Conservation (phyloP, 1,284 basidiomycete species). For the Anthracocystis walkeri region DNA sequence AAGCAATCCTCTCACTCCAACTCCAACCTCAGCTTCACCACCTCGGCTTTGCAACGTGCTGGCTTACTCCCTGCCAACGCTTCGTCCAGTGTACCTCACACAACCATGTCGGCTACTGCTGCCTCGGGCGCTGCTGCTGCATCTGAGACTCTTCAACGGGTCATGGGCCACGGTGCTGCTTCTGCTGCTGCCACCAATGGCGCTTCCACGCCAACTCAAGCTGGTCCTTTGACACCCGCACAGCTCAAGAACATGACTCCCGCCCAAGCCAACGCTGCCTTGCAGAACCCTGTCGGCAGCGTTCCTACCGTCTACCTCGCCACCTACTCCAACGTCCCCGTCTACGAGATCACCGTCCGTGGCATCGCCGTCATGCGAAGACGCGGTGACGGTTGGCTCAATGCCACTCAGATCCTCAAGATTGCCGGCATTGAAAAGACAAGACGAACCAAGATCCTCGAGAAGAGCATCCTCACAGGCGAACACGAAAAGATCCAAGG, state of each 20-base stretch:
- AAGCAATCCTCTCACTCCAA: constrained; percentile 20
- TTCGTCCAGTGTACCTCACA: neutral
- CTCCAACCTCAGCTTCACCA: constrained; percentile 30
- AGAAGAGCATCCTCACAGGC: constrained; percentile 95
- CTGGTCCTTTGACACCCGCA: constrained; percentile 41
- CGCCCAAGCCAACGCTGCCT: constrained; percentile 49
- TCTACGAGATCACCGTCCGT: constrained; percentile 76
- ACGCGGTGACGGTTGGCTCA: constrained; percentile 87
- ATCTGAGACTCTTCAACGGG: constrained; percentile 43
- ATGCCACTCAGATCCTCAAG: constrained; percentile 99
- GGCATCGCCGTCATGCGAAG: constrained; percentile 98
- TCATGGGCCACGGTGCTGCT: constrained; percentile 39
- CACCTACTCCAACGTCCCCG: constrained; percentile 71
- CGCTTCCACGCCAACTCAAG: constrained; percentile 23
- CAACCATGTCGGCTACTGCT: constrained; percentile 18
- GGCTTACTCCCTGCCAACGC: constrained; percentile 27
- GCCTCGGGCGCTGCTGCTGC: constrained; percentile 35
- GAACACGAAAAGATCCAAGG: constrained; percentile 99
- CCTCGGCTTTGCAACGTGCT: constrained; percentile 42
- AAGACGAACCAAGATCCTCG: constrained; percentile 93
- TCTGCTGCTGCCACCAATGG: constrained; percentile 31
- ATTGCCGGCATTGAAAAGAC: constrained; percentile 98
- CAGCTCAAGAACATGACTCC: constrained; percentile 53
- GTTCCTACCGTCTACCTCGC: constrained; percentile 66
- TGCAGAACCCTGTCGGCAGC: constrained; percentile 47